Evolutionary conservation across 805 yeast species (phyloP).

Genomic region (Starmera caribaea): DNA sequence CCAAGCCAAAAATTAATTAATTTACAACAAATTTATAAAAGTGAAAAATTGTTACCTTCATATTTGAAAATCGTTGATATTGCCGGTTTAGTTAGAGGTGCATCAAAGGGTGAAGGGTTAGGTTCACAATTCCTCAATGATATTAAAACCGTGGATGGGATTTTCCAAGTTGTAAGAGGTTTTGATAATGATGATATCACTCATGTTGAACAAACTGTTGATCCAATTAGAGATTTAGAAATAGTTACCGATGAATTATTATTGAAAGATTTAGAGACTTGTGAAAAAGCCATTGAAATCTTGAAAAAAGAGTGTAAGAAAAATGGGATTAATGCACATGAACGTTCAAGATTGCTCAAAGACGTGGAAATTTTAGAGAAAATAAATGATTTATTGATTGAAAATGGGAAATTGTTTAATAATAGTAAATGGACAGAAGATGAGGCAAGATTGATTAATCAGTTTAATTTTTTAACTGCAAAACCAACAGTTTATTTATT

Average conservation of each 20-base stretch:
- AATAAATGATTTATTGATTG: constrained; percentile 43
- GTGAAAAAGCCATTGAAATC: constrained; percentile 46
- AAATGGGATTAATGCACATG: constrained; percentile 34
- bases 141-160: constrained; percentile 73
- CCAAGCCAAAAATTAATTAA: constrained; percentile 54
- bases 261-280: constrained; percentile 67
- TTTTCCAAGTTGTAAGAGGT: constrained; percentile 70
- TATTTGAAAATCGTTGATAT: constrained; percentile 65
- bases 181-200: constrained; percentile 70
- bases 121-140: constrained; percentile 76
- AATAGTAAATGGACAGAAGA: constrained; percentile 49
- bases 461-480: constrained; percentile 70
- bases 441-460: constrained; percentile 60
- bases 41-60: constrained; percentile 59
- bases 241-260: constrained; percentile 69
- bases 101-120: constrained; percentile 75
- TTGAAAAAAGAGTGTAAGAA: constrained; percentile 30
- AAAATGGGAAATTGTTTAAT: constrained; percentile 55
- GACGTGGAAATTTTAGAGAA: constrained; percentile 28
- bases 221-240: constrained; percentile 68
- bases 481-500: constrained; percentile 78
- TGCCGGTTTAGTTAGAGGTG: constrained; percentile 78
- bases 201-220: constrained; percentile 63
- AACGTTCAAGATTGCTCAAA: constrained; percentile 34
- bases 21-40: constrained; percentile 44